Base-by-base conservation (phyloP, 2,329 filamentous ascomycete genomes). In the Eutypa lata region DNA sequence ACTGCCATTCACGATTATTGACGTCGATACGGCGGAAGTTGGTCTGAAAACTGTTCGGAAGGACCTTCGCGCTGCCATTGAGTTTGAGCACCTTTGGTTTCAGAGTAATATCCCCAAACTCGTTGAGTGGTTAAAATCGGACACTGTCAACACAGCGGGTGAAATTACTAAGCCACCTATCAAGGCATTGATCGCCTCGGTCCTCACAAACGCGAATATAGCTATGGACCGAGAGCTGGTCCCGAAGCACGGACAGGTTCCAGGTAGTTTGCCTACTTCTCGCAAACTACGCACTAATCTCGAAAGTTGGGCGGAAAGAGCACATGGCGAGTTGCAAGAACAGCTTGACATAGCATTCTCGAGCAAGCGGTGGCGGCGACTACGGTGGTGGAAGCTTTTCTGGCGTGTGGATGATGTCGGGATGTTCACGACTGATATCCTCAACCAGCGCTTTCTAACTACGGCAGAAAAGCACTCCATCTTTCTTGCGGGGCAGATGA, bases 321-420 rank as follows among this genome's bases (percentile, higher is more conserved):
- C 90, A 0, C 93, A 97, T 66, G 80, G 84, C 1, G 93, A 97
- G 70, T 79, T 97, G 7, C 89, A 91, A 57, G 81, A 88, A 48
- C 82, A 91, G 61, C 82, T 97, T 2, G 88, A 93, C 58, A 73
- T 83, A 44, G 91, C 90, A 0, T 93, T 97, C 61, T 76, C 81
- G 0, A 85, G 89, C n/a, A 79, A 75, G 18, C 79, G 85, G 38
- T 97, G 93, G 93, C 82, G 84, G 24, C 87, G 89, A 57, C 76
- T 96, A 3, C 81, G 86, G 16, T 97, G 93, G 92, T 97, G 91
- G 88, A 96, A 96, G 68, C 80, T 97, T 0, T 91, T 96, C 67
- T 96, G 91, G 91, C 85, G 91, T 19, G 91, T 94, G 22, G 93
- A 97, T 66, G 93, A 97, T 63, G 90, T 97, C 11, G 84, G 85